phyloP scores from a whole-genome alignment of 805 yeast species.

The Metschnikowia gelsemii region DNA sequence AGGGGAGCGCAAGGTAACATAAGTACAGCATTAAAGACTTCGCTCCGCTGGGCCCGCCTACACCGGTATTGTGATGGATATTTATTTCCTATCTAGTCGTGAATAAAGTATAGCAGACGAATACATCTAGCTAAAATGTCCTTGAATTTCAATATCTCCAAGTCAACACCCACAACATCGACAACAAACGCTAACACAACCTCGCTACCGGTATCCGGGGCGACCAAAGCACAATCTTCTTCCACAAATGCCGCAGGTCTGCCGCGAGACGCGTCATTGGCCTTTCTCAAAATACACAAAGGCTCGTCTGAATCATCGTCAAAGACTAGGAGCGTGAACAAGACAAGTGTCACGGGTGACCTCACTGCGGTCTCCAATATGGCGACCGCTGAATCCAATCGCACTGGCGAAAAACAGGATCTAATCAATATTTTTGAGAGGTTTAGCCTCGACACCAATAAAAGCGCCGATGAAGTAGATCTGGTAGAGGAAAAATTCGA shows the following conservation, averaged over 20 bases:
- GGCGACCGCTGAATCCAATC: constrained; percentile 19
- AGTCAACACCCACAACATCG: constrained; percentile 43
- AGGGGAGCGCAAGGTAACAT: no score
- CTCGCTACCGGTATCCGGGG: constrained; percentile 16
- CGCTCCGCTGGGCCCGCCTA: no score
- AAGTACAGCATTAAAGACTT: no score
- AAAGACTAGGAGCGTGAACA: constrained; percentile 9
- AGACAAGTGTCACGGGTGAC: constrained; percentile 5
- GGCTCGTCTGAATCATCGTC: constrained; percentile 6
- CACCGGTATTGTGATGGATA: no score
- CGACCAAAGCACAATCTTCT: constrained; percentile 13
- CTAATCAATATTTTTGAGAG: constrained; percentile 14
- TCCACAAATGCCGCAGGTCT: background rate
- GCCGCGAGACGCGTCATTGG: constrained; percentile 1
- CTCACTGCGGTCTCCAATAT: constrained; percentile 27
- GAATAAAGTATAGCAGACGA: no score
- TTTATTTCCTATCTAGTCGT: background rate
- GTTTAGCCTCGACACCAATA: constrained; percentile 9
- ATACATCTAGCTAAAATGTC: no score
- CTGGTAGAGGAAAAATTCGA: constrained; percentile 15
- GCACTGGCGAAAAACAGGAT: constrained; percentile 10
- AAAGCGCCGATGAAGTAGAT: constrained; percentile 9
- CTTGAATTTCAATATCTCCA: constrained; percentile 32
- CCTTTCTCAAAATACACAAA: constrained; percentile 4
- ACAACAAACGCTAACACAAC: constrained; percentile 37